Conservation (phyloP, 2,329 filamentous ascomycete genomes). For the Colletotrichum australisinense region DNA sequence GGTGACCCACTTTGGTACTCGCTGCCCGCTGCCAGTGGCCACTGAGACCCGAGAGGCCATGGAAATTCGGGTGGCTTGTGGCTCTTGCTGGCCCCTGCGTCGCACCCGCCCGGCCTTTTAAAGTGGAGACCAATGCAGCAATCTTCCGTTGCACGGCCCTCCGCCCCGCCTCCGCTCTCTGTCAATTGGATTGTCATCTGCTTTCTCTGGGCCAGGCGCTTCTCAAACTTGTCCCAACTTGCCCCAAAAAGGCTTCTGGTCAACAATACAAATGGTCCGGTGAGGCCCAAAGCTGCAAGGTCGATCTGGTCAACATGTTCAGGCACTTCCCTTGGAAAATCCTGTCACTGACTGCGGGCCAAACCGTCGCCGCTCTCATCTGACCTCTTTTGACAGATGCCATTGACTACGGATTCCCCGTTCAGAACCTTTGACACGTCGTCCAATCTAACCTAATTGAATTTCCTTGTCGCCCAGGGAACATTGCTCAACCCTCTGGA, state of each 20-base stretch:
- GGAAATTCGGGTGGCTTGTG: slow-evolving; percentile 29
- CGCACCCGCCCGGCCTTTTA: slow-evolving; percentile 24
- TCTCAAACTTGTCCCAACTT: neutral
- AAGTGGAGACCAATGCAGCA: slow-evolving; percentile 3
- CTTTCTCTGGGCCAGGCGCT: slow-evolving; percentile 25
- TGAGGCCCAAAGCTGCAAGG: slow-evolving; percentile 29
- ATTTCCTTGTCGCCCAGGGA: slow-evolving; percentile 18
- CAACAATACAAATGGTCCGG: slow-evolving; percentile 9
- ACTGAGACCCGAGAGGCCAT: neutral
- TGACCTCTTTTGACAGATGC: slow-evolving; percentile 18
- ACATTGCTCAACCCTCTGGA: neutral
- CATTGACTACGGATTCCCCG: slow-evolving; percentile 7
- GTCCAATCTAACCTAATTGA: slow-evolving; percentile 10
- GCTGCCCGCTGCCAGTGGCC: too few relatives aligned
- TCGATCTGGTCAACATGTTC: slow-evolving; percentile 3
- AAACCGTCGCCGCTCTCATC: neutral
- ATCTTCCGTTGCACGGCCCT: slow-evolving; percentile 32
- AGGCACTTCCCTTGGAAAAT: slow-evolving; percentile 12
- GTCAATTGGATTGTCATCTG: slow-evolving; percentile 31
- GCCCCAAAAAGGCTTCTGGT: neutral
- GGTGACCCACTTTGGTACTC: too few relatives aligned
- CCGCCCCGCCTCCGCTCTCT: slow-evolving; percentile 24
- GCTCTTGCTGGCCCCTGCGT: slow-evolving; percentile 32
- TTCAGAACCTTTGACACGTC: slow-evolving; percentile 18
- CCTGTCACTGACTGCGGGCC: neutral